Evolutionary conservation across 192 early-diverging fungal species (phyloP).

Genomic region (Physocladia obscura): DNA sequence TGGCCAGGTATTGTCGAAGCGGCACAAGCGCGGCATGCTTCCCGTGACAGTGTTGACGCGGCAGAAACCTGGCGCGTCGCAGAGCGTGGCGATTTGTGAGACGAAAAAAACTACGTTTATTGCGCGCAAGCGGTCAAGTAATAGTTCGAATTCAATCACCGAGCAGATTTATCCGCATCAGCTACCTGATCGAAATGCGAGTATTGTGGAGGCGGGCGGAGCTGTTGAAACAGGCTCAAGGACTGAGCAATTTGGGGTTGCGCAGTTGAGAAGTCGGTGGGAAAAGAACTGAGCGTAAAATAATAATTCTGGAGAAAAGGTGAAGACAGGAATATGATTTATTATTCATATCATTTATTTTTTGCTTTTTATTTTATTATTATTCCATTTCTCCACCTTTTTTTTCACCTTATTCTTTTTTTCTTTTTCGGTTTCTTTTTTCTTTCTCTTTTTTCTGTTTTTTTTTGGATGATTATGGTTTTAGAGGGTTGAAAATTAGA

Average conservation of each 20-base stretch:
- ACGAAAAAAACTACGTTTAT: slow-evolving; percentile 16
- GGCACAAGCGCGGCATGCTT: slow-evolving; percentile 51
- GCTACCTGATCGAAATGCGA: slow-evolving; percentile 11
- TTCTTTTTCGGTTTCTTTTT: too few relatives aligned
- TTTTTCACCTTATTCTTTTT: too few relatives aligned
- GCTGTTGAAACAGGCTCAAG: background rate
- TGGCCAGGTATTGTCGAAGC: slow-evolving; percentile 49
- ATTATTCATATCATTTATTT: too few relatives aligned
- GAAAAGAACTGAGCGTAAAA: slow-evolving; percentile 9
- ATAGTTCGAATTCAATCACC: background rate
- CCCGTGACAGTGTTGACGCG: slow-evolving; percentile 48
- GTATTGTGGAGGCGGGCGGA: slow-evolving; percentile 3
- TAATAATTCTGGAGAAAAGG: too few relatives aligned
- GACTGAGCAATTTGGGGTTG: slow-evolving; percentile 7
- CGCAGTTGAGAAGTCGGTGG: slow-evolving; percentile 16
- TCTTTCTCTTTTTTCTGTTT: too few relatives aligned
- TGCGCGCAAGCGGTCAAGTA: background rate
- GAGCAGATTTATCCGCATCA: slow-evolving; percentile 26
- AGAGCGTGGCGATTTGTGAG: slow-evolving; percentile 37
- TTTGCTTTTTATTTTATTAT: too few relatives aligned
- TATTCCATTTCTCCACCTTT: too few relatives aligned
- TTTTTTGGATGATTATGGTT: too few relatives aligned
- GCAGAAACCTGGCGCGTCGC: slow-evolving; percentile 50
- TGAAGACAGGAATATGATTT: too few relatives aligned
- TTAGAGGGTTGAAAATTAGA: too few relatives aligned